Percentiles rank a stretch among this genome's conserved stretches.
Evolutionary conservation across 169 alveolate genomes (phyloP).

Genomic region (Babesia bovis): DNA sequence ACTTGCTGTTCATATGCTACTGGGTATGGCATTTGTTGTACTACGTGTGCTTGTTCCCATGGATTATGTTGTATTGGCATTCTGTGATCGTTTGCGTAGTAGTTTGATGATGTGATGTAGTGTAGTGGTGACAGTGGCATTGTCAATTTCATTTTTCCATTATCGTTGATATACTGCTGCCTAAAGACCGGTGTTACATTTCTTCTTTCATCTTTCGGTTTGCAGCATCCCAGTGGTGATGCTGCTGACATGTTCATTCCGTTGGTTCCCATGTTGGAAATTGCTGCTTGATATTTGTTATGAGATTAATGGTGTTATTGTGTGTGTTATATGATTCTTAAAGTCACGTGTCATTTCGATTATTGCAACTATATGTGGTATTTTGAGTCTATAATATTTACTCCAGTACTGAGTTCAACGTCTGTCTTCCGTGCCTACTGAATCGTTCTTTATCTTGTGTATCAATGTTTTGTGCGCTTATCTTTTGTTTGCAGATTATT

Average conservation of each 20-base stretch:
- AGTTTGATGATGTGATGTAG: slow-evolving; percentile 36
- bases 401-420: no score
- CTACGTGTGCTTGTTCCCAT: background rate
- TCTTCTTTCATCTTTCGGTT: slow-evolving; percentile 27
- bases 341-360: slow-evolving; percentile 1
- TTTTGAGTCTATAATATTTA: no score
- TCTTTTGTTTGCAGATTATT: background rate
- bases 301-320: background rate
- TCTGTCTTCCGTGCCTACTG: slow-evolving; percentile 3
- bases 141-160: slow-evolving; percentile 52
- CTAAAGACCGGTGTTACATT: slow-evolving; percentile 47
- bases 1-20: slow-evolving; percentile 1
- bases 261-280: slow-evolving; percentile 4
- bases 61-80: background rate
- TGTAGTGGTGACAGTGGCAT: slow-evolving; percentile 68
- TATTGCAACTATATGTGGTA: no score
- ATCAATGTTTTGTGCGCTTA: background rate
- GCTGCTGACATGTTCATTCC: background rate
- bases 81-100: slow-evolving; percentile 43
- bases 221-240: slow-evolving; percentile 65
- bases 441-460: slow-evolving; percentile 1
- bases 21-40: background rate
- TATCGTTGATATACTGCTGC: slow-evolving; percentile 57
- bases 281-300: background rate
- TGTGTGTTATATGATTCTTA: slow-evolving; percentile 5